Base-by-base conservation (phyloP, 2,329 filamentous ascomycete species). In the Lasiodiplodia theobromae region DNA sequence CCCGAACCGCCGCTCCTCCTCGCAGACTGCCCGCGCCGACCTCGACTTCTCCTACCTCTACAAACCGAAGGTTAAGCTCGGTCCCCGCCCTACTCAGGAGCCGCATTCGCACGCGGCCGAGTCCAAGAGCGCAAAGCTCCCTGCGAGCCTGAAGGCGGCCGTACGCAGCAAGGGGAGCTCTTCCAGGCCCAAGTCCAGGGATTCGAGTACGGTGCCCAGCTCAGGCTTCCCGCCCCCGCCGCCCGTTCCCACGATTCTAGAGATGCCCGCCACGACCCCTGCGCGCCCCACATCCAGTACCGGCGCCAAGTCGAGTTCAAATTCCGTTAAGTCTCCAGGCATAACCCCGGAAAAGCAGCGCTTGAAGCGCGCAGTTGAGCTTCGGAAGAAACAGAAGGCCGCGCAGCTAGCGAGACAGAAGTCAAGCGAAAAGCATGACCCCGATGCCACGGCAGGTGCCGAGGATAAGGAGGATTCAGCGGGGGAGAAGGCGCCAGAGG, bases 321-420 rank as follows among this genome's bases (percentile, higher is more conserved):
- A 38, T 51, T 58, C 60, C 4, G 23, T 74, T 76, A 83, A 72
- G 76, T 81, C 79, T 74, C 84, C 78, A 12, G 82, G 83, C n/a
- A 91, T 96, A 74, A 93, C 93, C 1, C 92, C 93, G 0, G 96
- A 99, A 79, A 98, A 96, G 82, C 89, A 92, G 70, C 87, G 96
- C 67, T 84, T 99, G 71, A 94, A 97, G 92, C 97, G 96, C 82
- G 96, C 96, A 8, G 86, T 97, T 82, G 92, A 97, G 79, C 81
- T 97, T 73, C 88, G 95, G 65, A 96, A 96, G 80, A 93, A 92
- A 80, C 94, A 93, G 78, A 89, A 90, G 75, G 79, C 79, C 63
- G 76, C 74, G 25, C 71, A 77, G 69, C 74, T 79, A 68, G 73
- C 74, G 71, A 74, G 77, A 70, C 68, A 78, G 68, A 70, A 49